Evolutionary conservation across 2,329 filamentous ascomycete genomes (phyloP), one percentile per base, ranked within the genome.

Genomic region (Pestalotiopsis sp.): DNA sequence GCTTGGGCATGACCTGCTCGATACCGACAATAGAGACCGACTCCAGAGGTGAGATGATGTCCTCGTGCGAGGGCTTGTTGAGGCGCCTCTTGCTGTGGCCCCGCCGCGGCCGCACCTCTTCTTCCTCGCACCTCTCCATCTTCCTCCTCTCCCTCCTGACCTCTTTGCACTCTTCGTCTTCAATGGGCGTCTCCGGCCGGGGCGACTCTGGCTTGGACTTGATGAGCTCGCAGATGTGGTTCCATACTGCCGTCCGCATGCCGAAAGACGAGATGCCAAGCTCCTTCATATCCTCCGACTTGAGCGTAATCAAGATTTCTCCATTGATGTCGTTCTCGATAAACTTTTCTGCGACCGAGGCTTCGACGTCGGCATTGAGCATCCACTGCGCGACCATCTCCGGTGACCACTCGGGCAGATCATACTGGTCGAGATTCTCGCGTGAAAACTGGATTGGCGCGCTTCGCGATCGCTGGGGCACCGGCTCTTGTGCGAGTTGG

Each of bases 261-360:
- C 93, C 93, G 76, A 96, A 95, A 1, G 93, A 95, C 69, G 88
- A 85, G 68, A 96, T 95, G 72, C 91, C 91, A 20, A 96, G 86
- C 80, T 96, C 93, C 78, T 92, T 92, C 68, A 96, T 83, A 75
- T 96, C 95, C 72, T 97, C 94, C 73, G 95, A 95, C 77, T 97
- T 94, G 58, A 99, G 84, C n/a, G 95, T 94, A 66, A 97, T 90
- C 23, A 98, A 84, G 68, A 98, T 93, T 4, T 90, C 87, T 14
- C 95, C 95, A 31, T 92, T 94, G 79, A 99, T 98, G 77, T 99
- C 95, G 79, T 99, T 97, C 75, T 92, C 88, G 70, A 95, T 87
- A 76, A 99, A 98, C 74, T 92, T 93, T 75, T 97, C 91, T 12
- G 96, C 91, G 64, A 95, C 86, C 6, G 86, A 83, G 65, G 89